A percentile compares a stretch with the other conserved stretches of the same genome.
phyloP scores from a whole-genome alignment of 2,329 filamentous ascomycete species.

The Pseudopyricularia cyperi region DNA sequence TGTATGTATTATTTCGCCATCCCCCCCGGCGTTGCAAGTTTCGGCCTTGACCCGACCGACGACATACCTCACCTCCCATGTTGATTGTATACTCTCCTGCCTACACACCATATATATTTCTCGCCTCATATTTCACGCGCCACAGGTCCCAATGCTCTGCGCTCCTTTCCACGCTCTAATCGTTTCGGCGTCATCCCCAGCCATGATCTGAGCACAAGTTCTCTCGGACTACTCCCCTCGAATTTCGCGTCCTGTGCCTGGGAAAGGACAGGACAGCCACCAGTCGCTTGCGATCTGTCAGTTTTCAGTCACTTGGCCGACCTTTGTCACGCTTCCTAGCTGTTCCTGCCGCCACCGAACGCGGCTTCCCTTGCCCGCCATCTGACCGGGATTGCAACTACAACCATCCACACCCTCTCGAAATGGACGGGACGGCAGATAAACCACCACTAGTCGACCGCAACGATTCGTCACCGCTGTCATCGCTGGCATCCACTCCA shows the following conservation, averaged over 20 bases:
- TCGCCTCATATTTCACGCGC: no score
- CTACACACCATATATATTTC: no score
- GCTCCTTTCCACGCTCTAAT: background rate
- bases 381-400: background rate
- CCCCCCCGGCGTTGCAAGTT: no score
- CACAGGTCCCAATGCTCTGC: background rate
- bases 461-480: background rate
- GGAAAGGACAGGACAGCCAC: no score
- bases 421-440: background rate
- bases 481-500: constrained; percentile 1
- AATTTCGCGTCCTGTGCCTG: background rate
- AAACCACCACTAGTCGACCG: background rate
- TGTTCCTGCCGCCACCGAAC: background rate
- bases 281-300: background rate
- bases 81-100: no score
- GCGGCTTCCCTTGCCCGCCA: background rate
- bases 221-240: background rate
- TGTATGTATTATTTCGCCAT: no score
- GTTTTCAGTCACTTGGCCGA: background rate
- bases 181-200: background rate
- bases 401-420: no score
- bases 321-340: background rate
- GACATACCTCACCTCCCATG: no score
- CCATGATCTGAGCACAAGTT: background rate
- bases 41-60: no score